A percentile compares a stretch with the other conserved stretches of the same genome.
phyloP scores from a whole-genome alignment of 805 yeast species.

The Suhomyces faveliae region DNA sequence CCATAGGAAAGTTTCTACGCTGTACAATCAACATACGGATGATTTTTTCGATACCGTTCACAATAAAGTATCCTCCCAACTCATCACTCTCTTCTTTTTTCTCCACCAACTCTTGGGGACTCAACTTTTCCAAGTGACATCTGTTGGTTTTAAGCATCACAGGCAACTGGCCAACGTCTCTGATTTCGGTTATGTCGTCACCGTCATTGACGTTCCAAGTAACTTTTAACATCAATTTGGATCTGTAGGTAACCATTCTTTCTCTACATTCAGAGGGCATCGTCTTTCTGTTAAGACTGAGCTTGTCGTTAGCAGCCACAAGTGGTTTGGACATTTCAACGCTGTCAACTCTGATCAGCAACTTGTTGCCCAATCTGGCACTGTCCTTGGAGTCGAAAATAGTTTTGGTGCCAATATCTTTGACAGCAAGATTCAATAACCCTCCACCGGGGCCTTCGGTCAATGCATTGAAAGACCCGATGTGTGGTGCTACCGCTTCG shows the following conservation, averaged over 20 bases:
- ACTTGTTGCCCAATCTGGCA: slow-evolving; percentile 77
- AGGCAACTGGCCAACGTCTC: slow-evolving; percentile 92
- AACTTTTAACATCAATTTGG: slow-evolving; percentile 73
- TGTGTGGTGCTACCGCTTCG: slow-evolving; percentile 92
- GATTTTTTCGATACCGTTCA: slow-evolving; percentile 94
- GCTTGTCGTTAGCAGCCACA: slow-evolving; percentile 66
- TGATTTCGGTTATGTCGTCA: slow-evolving; percentile 71
- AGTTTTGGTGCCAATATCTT: slow-evolving; percentile 84
- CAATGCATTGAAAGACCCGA: slow-evolving; percentile 93
- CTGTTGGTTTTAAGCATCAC: slow-evolving; percentile 87
- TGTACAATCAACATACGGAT: slow-evolving; percentile 97
- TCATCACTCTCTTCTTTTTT: slow-evolving; percentile 91
- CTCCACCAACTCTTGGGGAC: slow-evolving; percentile 78
- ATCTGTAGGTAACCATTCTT: slow-evolving; percentile 78
- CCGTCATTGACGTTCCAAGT: slow-evolving; percentile 88
- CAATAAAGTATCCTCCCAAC: slow-evolving; percentile 92
- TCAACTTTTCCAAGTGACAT: slow-evolving; percentile 82
- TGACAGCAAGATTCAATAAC: slow-evolving; percentile 75
- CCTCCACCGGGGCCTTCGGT: slow-evolving; percentile 89
- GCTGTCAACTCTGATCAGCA: slow-evolving; percentile 79
- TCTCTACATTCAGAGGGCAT: slow-evolving; percentile 86
- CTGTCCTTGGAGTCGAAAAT: slow-evolving; percentile 78
- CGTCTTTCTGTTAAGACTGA: slow-evolving; percentile 72
- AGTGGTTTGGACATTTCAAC: slow-evolving; percentile 86
- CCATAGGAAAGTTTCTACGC: slow-evolving; percentile 98